Evolutionary conservation across 2,329 filamentous ascomycete species (phyloP).

Genomic region (Gnomoniopsis sp.): DNA sequence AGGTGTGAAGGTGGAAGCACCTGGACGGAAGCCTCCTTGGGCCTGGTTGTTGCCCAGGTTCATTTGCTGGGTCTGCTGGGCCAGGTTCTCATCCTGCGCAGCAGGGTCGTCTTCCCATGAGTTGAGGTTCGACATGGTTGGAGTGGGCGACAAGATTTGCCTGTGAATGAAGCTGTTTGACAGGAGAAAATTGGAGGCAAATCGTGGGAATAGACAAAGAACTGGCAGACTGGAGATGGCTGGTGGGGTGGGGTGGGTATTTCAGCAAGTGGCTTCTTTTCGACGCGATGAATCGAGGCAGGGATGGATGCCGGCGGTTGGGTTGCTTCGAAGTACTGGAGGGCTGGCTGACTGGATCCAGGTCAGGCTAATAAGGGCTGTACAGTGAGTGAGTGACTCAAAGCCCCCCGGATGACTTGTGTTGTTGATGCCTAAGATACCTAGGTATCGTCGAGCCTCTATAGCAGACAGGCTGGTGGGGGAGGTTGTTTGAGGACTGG

Average conservation of each 20-base stretch:
- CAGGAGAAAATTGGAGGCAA: neutral
- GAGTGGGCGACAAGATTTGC: constrained; percentile 6
- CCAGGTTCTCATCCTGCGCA: constrained; percentile 73
- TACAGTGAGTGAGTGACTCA: neutral
- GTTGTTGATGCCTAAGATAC: neutral
- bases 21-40: constrained; percentile 59
- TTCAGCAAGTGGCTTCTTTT: constrained; percentile 4
- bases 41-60: constrained; percentile 61
- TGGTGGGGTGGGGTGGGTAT: constrained; percentile 24
- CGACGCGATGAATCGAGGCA: constrained; percentile 3
- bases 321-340: neutral
- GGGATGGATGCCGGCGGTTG: constrained; percentile 5
- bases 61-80: constrained; percentile 72
- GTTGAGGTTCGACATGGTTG: constrained; percentile 80
- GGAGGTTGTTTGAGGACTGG: neutral
- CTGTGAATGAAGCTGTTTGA: neutral
- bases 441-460: neutral
- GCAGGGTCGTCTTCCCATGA: constrained; percentile 91
- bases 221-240: constrained; percentile 2
- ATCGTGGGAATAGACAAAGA: neutral
- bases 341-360: neutral
- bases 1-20: constrained; percentile 69
- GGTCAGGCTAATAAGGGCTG: neutral
- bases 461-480: neutral
- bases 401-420: neutral